Conservation (phyloP, 1,284 basidiomycete species). For the Marasmius sp. region DNA sequence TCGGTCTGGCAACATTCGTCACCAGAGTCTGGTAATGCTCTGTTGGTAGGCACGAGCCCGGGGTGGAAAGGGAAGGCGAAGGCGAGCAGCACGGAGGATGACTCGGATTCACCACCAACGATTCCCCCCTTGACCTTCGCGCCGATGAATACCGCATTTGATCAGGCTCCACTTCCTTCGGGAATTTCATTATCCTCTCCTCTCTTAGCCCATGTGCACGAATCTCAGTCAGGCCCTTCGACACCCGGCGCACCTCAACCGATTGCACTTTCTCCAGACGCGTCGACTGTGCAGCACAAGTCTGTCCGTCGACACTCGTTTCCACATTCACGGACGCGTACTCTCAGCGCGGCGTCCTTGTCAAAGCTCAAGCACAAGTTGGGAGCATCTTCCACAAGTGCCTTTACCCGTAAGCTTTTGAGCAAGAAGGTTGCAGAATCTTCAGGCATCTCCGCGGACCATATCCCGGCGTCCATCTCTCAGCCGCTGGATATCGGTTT, state of each 20-base stretch:
- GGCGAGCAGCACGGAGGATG: conserved; percentile 58
- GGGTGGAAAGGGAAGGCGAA: conserved; percentile 31
- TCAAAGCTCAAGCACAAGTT: conserved; percentile 49
- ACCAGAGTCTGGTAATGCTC: conserved; percentile 6
- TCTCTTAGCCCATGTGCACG: conserved; percentile 40
- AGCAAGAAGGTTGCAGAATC: conserved; percentile 7
- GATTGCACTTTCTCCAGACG: background rate
- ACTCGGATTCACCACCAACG: conserved; percentile 40
- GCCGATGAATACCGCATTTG: conserved; percentile 41
- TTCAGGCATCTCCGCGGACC: background rate
- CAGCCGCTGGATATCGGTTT: background rate
- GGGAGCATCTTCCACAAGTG: conserved; percentile 39
- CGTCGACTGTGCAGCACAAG: background rate
- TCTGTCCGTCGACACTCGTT: conserved; percentile 55
- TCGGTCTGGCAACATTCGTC: conserved; percentile 14
- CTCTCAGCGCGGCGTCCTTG: conserved; percentile 39
- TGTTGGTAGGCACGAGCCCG: conserved; percentile 1
- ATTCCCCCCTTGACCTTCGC: conserved; percentile 65
- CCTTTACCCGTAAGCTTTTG: conserved; percentile 48
- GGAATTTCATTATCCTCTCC: conserved; percentile 20
- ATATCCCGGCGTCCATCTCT: background rate
- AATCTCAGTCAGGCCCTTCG: background rate
- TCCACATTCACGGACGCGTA: conserved; percentile 36
- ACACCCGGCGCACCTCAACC: background rate
- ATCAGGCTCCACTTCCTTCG: conserved; percentile 37